A percentile compares a stretch with the other conserved stretches of the same genome.
phyloP scores from a whole-genome alignment of 179 eudicot genomes.

The Monotropa hypopitys region DNA sequence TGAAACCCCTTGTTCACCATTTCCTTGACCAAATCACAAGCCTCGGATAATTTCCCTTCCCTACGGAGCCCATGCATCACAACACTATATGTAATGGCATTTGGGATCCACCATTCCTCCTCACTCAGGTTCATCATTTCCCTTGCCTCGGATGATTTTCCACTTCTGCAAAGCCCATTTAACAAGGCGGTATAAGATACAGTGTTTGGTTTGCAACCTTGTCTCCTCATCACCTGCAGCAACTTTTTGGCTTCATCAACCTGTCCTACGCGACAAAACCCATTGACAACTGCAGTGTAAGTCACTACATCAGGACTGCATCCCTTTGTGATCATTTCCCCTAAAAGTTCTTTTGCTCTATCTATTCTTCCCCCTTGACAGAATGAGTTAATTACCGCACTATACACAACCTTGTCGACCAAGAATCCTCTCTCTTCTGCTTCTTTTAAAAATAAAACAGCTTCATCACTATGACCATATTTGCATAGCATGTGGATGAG shows the following conservation, averaged over 20 bases:
- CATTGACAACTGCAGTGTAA: constrained; percentile 55
- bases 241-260: constrained; percentile 55
- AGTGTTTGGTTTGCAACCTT: constrained; percentile 68
- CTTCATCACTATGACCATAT: constrained; percentile 54
- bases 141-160: constrained; percentile 57
- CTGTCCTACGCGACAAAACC: constrained; percentile 45
- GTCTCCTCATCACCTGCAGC: constrained; percentile 49
- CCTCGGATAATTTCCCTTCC: constrained; percentile 58
- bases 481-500: constrained; percentile 67
- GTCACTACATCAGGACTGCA: constrained; percentile 77
- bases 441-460: constrained; percentile 39
- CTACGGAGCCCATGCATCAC: constrained; percentile 65
- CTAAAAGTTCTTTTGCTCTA: constrained; percentile 48
- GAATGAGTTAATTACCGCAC: constrained; percentile 54
- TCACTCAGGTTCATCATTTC: constrained; percentile 63
- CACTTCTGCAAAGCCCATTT: constrained; percentile 60
- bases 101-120: constrained; percentile 81
- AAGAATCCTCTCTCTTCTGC: constrained; percentile 61
- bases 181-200: constrained; percentile 62
- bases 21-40: constrained; percentile 51
- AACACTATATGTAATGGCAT: constrained; percentile 67
- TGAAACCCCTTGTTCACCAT: constrained; percentile 65
- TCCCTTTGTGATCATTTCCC: constrained; percentile 51
- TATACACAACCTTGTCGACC: constrained; percentile 55
- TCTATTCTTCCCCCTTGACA: constrained; percentile 47